phyloP scores from a whole-genome alignment of 495 filamentous ascomycete genomes.

The Halenospora varia region DNA sequence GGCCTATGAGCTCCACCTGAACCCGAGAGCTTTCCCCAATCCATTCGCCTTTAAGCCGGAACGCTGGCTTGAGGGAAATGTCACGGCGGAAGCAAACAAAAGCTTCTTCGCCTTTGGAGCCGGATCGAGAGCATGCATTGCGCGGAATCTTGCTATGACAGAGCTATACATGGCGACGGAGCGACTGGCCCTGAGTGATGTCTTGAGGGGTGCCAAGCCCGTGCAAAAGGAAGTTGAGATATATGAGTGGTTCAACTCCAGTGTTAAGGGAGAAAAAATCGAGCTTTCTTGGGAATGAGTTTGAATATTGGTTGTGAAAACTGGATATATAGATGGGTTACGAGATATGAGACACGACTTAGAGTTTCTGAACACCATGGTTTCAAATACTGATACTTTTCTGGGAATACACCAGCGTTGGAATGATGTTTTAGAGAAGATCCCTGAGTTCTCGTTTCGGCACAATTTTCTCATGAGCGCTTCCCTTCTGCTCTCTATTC shows the following conservation, averaged over 20 bases:
- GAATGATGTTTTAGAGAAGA: conserved; percentile 2
- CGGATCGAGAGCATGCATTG: conserved; percentile 47
- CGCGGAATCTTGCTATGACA: conserved; percentile 38
- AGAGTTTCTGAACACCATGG: too few species aligned
- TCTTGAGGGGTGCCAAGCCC: conserved; percentile 37
- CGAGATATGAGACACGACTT: too few species aligned
- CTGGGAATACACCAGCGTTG: too few species aligned
- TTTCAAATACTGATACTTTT: too few species aligned
- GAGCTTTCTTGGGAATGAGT: conserved; percentile 22
- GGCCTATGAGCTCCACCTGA: conserved; percentile 39
- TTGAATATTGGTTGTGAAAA: too few species aligned
- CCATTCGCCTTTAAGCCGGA: conserved; percentile 44
- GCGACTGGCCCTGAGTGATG: conserved; percentile 32
- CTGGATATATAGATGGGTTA: too few species aligned
- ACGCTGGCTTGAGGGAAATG: conserved; percentile 38
- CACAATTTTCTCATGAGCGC: conserved; percentile 22
- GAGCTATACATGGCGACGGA: conserved; percentile 37
- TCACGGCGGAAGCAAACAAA: conserved; percentile 34
- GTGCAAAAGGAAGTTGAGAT: conserved; percentile 37
- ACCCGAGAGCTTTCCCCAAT: conserved; percentile 39
- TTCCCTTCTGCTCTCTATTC: conserved; percentile 32
- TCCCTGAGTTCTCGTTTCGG: conserved; percentile 13
- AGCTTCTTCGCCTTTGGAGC: conserved; percentile 45
- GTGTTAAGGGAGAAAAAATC: conserved; percentile 24
- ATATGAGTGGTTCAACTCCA: conserved; percentile 48